Conservation (phyloP, 2,329 filamentous ascomycete genomes). For the Sarocladium oryzae region DNA sequence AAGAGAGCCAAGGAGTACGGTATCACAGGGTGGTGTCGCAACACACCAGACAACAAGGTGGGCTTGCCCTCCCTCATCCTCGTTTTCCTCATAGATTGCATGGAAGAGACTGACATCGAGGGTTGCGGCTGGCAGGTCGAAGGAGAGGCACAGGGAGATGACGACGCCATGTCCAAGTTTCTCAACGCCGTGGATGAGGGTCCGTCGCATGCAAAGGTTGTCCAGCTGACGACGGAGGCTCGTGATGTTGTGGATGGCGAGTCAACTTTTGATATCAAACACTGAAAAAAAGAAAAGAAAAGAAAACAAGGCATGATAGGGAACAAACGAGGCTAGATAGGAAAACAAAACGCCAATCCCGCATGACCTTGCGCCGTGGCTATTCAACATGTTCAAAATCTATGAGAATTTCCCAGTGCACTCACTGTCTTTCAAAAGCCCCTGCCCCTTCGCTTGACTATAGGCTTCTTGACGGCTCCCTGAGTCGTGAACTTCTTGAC, state of each 20-base stretch:
- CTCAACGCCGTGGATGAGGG: constrained; percentile 70
- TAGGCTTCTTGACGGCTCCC: constrained; percentile 56
- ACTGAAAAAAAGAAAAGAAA: constrained; percentile 16
- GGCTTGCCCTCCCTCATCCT: not conserved
- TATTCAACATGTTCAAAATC: too few species aligned
- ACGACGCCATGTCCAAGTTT: constrained; percentile 59
- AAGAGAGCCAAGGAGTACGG: constrained; percentile 42
- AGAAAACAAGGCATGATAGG: not conserved
- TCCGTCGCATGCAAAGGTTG: constrained; percentile 65
- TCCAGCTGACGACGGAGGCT: constrained; percentile 63
- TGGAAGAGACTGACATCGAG: constrained; percentile 13
- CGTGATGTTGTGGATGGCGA: constrained; percentile 62
- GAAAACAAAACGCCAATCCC: too few species aligned
- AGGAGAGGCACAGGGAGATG: constrained; percentile 78
- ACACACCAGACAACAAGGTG: constrained; percentile 51
- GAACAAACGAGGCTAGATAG: too few species aligned
- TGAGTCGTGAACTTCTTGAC: constrained; percentile 55
- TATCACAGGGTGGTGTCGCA: constrained; percentile 57
- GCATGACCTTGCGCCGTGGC: too few species aligned
- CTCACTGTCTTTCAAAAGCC: constrained; percentile 35
- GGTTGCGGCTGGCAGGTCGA: constrained; percentile 55
- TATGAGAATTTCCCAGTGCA: too few species aligned
- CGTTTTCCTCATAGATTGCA: not conserved
- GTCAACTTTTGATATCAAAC: constrained; percentile 53
- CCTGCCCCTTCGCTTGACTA: constrained; percentile 48